These are phyloP conservation scores for Astrephomene gubernaculifera DNA, from an alignment of 139 green algal genomes.

Conservation along the genomic window DNA sequence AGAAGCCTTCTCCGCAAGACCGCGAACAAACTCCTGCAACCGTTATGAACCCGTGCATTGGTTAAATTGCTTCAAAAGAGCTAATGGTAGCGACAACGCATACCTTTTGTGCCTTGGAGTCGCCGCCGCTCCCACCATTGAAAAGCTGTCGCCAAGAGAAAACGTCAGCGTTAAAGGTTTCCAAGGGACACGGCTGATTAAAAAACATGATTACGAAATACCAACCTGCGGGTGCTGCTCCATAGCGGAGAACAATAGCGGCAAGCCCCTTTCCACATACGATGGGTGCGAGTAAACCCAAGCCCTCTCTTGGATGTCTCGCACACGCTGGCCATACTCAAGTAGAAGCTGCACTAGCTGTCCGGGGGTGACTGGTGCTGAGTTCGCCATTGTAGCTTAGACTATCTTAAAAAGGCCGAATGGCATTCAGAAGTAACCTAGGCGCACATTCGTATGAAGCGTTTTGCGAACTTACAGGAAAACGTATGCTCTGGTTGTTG, in stretches of 20 bases:
- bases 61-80: background rate
- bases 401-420: no score
- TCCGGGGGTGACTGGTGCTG: background rate
- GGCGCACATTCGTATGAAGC: no score
- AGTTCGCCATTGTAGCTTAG: background rate
- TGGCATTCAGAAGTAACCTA: no score
- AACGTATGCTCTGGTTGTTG: no score
- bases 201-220: no score
- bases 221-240: constrained; percentile 2
- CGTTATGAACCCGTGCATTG: background rate
- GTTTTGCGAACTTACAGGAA: no score
- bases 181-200: no score
- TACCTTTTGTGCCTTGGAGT: constrained; percentile 35
- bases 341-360: constrained; percentile 32
- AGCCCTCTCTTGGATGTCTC: constrained; percentile 15
- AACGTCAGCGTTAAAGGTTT: no score
- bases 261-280: constrained; percentile 13
- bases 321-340: constrained; percentile 20
- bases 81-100: background rate
- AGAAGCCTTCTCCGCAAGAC: background rate
- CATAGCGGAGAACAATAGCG: background rate
- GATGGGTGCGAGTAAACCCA: constrained; percentile 24
- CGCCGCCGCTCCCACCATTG: background rate
- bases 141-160: background rate
- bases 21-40: constrained; percentile 4